Percentiles rank a stretch among this genome's conserved stretches.
Conservation (phyloP, 2,329 filamentous ascomycete genomes). For the Aspergillus calidoustus region DNA sequence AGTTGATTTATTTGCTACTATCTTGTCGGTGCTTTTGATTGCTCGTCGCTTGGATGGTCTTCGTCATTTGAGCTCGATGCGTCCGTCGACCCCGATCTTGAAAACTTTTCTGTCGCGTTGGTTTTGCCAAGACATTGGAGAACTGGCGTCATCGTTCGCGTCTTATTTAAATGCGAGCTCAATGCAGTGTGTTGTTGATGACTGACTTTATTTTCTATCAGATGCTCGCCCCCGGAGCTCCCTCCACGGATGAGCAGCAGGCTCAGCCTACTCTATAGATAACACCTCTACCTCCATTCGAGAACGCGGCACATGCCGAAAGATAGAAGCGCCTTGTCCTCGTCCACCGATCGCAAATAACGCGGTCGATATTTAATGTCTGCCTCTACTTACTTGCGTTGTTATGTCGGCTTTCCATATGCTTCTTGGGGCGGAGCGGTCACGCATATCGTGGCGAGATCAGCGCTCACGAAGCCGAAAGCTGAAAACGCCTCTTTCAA, state of each 20-base stretch:
- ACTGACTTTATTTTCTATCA: constrained; percentile 28
- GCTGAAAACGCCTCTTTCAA: not conserved
- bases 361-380: constrained; percentile 13
- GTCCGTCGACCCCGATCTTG: not conserved
- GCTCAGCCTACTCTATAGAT: constrained; percentile 45
- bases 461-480: constrained; percentile 2
- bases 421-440: constrained; percentile 17
- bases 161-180: not conserved
- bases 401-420: constrained; percentile 2
- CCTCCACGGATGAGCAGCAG: constrained; percentile 33
- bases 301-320: constrained; percentile 25
- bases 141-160: not conserved
- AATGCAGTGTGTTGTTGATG: not conserved
- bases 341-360: constrained; percentile 7
- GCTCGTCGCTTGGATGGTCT: not conserved
- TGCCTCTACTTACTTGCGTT: constrained; percentile 13
- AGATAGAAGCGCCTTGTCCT: constrained; percentile 15
- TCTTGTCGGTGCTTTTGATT: not conserved
- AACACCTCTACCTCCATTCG: constrained; percentile 27
- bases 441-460: not conserved
- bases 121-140: constrained; percentile 10
- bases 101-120: constrained; percentile 18
- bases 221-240: constrained; percentile 49
- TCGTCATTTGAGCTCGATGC: not conserved
- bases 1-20: not conserved